Conservation (phyloP, 2,329 filamentous ascomycete genomes). For the Remersonia thermophila region DNA sequence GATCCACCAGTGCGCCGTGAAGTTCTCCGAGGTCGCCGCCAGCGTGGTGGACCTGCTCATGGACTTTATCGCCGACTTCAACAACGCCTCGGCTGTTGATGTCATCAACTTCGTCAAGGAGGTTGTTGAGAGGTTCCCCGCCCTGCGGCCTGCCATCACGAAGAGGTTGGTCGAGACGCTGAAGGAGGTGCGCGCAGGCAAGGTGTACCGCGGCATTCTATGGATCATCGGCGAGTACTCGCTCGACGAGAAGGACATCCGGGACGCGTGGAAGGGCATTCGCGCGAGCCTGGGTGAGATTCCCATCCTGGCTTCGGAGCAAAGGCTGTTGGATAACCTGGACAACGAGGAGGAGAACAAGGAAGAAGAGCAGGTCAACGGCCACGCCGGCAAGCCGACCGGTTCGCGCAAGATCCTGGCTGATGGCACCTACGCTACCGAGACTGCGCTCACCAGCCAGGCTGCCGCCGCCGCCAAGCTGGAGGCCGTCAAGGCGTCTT, state of each 20-base stretch:
- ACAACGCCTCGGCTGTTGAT: constrained; percentile 90
- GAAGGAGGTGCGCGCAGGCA: constrained; percentile 86
- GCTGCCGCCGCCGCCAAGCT: constrained; percentile 81
- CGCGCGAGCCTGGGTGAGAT: constrained; percentile 90
- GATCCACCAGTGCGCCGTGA: constrained; percentile 97
- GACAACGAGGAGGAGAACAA: constrained; percentile 54
- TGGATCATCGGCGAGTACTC: constrained; percentile 99
- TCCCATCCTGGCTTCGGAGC: constrained; percentile 88
- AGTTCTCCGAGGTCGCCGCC: constrained; percentile 94
- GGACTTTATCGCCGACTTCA: constrained; percentile 98
- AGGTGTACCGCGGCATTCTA: constrained; percentile 90
- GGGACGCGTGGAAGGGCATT: constrained; percentile 94
- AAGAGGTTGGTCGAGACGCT: constrained; percentile 80
- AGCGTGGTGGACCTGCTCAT: constrained; percentile 94
- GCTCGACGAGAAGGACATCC: constrained; percentile 82
- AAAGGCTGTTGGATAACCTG: constrained; percentile 77
- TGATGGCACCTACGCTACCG: constrained; percentile 94
- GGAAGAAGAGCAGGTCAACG: constrained; percentile 56
- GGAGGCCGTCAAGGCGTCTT: constrained; percentile 91
- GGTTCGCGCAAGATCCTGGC: constrained; percentile 86
- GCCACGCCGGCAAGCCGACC: constrained; percentile 56
- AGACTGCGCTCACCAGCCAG: constrained; percentile 88
- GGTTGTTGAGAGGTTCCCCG: constrained; percentile 94
- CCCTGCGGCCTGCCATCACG: constrained; percentile 76
- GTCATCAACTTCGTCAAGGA: constrained; percentile 99